These are phyloP conservation scores for Coelastrella sp. DNA, from an alignment of 139 green algal species.

Conservation along the genomic window DNA sequence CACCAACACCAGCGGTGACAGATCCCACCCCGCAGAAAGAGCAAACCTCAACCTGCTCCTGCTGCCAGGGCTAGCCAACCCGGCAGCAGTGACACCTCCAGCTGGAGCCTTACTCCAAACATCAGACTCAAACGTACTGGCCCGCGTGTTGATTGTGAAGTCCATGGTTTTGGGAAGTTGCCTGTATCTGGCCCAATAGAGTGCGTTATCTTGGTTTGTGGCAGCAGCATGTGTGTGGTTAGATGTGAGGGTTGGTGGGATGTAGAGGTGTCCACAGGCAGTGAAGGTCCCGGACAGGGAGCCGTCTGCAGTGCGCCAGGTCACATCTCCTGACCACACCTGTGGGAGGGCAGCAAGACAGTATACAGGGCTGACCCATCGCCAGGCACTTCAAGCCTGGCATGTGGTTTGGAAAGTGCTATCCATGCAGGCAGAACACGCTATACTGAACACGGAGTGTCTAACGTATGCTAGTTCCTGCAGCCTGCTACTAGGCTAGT, in stretches of 20 bases:
- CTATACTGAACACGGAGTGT: too few relatives aligned
- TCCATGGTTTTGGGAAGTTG: neutral
- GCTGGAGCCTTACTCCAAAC: neutral
- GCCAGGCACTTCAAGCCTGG: neutral
- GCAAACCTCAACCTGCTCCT: neutral
- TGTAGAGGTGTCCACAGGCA: constrained; percentile 23
- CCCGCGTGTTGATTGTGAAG: neutral
- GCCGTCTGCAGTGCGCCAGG: neutral
- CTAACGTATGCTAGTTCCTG: too few relatives aligned
- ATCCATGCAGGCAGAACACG: neutral
- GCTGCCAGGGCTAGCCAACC: neutral
- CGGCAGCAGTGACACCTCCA: neutral
- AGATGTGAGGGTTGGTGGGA: neutral
- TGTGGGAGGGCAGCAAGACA: neutral
- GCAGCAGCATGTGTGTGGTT: neutral
- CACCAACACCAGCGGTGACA: neutral
- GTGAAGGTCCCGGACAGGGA: neutral
- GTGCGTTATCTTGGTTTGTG: too few relatives aligned
- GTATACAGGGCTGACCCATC: neutral
- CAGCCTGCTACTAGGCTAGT: too few relatives aligned
- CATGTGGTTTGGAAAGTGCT: neutral
- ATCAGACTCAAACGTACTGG: neutral
- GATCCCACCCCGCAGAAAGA: constrained; percentile 14
- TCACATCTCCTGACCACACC: constrained; percentile 4
- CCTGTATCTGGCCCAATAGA: neutral